Conservation (phyloP, 495 filamentous ascomycete genomes). For the Parathielavia appendiculata region DNA sequence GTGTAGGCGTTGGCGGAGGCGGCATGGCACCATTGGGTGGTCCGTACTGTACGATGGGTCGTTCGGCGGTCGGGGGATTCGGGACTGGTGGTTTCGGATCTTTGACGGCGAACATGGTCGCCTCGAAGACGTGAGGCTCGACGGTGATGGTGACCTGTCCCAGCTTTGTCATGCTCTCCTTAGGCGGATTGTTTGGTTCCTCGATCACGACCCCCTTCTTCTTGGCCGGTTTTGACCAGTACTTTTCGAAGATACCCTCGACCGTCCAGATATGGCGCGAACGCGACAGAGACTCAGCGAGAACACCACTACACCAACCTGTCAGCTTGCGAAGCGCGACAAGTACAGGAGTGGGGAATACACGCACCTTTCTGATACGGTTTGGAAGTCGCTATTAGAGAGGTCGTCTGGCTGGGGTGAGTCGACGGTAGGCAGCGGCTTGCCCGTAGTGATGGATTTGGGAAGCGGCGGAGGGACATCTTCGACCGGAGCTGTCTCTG, state of each 20-base stretch:
- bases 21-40: constrained; percentile 56
- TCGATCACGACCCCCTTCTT: constrained; percentile 65
- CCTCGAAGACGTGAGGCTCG: constrained; percentile 88
- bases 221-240: constrained; percentile 88
- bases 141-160: constrained; percentile 76
- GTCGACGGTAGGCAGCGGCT: constrained; percentile 68
- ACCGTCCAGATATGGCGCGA: constrained; percentile 86
- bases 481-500: constrained; percentile 27
- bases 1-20: constrained; percentile 47
- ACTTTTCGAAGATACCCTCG: constrained; percentile 85
- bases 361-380: constrained; percentile 72
- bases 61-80: constrained; percentile 32
- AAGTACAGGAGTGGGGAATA: not conserved
- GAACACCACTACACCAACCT: constrained; percentile 60
- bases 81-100: constrained; percentile 50
- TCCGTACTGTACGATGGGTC: constrained; percentile 67
- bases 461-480: constrained; percentile 54
- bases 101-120: constrained; percentile 79
- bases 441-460: constrained; percentile 49
- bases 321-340: constrained; percentile 6
- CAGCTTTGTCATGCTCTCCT: constrained; percentile 80
- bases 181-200: constrained; percentile 70
- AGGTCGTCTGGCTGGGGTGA: constrained; percentile 62
- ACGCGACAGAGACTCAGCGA: constrained; percentile 72
- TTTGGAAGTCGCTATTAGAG: constrained; percentile 67